Base-by-base conservation (phyloP, 1,139 yeast species). In the Candida sanyaensis region DNA sequence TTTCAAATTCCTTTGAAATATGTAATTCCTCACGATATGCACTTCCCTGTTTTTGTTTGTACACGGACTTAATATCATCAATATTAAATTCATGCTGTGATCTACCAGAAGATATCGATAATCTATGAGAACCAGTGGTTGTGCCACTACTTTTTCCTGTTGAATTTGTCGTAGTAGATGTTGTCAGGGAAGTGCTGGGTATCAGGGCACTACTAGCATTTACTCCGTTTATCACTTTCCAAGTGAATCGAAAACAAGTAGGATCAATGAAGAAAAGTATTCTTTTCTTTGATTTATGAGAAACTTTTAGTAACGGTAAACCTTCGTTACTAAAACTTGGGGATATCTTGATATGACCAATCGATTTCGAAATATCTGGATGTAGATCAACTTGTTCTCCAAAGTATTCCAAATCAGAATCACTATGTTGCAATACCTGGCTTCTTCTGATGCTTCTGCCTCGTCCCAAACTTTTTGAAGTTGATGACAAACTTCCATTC, bases 21-120 rank as follows among this genome's bases (percentile, higher is more conserved):
- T 86, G 85, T 53, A 88, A 78, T 63, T 89, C 96, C 59, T 92
- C 97, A 50, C 96, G 72, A 60, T 90, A 92, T 53, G 88, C 87
- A 27, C 80, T 75, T 1, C 97, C 97, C 55, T 86, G 87, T 11
- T 75, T 77, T 9, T 85, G 90, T 9, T 78, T 72, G 46, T 91
- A 69, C 1, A 90, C 77, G 48, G 83, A 85, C 54, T 83, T 82
- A 38, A 93, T 86, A 47, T 83, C 82, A 61, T 88, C 96, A 12
- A 90, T 71, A n/a, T 77, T 71, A 49, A 91, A 72, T 42, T 69
- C 75, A 23, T 81, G 78, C 11, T 75, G 51, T 48, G 61, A 59
- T 10, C 58, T 48, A 7, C 52, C 41, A 39, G 44, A 34, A 28
- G 55, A 40, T 21, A 50, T 44, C 1, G 50, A 48, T 23, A 48